Evolutionary conservation across 2,329 filamentous ascomycete genomes (phyloP), one percentile per base, ranked within the genome.

Genomic region (Endoconidiophora polonica): DNA sequence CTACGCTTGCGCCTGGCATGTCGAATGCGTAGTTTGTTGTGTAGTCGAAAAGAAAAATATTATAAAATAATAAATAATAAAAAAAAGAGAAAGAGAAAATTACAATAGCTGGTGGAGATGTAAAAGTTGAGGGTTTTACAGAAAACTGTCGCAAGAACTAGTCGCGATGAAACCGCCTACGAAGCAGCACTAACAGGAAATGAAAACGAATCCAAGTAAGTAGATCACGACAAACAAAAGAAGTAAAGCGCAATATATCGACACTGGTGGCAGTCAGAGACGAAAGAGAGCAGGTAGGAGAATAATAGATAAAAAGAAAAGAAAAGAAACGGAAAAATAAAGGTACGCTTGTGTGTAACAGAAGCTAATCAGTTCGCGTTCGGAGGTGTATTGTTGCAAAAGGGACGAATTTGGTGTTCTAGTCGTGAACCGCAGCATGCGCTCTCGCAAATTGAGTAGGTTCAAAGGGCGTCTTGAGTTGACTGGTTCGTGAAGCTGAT

Each of bases 1-100:
- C 78, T 67, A 81, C 76, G 65, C 68, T 76, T 64, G 80, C 76
- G 69, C 76, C 79, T 63, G 81, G 79, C 81, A 86, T 86, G 58
- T 70, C 72, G 60, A 58, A 57, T 59, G 58, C 59, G 60, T 66
- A 59, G 60, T 58, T 60, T 57, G 56, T 18, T 43, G n/a, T 20
- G 16, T 43, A 12, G 12, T 10, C n/a, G 5, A 22, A 4, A 14
- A 20, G 14, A 7, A 14, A 9, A 43, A 20, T 18, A 18, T 18
- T 18, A 18, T 18, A n/a, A 43, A 43, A 43, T 9, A n/a, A 7
- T 12, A 44, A n/a, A 7, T 12, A 44, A 22, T 7, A n/a, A 44
- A 44, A 14, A 44, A 44, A 16, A 9, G 41, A 44, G 14, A 29
- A 42, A n/a, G 18, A 23, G 20, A n/a, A n/a, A 47, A 44, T 26